Evolutionary conservation across 441 rosid species (phyloP).

Genomic region (Erysimum cheiri): DNA sequence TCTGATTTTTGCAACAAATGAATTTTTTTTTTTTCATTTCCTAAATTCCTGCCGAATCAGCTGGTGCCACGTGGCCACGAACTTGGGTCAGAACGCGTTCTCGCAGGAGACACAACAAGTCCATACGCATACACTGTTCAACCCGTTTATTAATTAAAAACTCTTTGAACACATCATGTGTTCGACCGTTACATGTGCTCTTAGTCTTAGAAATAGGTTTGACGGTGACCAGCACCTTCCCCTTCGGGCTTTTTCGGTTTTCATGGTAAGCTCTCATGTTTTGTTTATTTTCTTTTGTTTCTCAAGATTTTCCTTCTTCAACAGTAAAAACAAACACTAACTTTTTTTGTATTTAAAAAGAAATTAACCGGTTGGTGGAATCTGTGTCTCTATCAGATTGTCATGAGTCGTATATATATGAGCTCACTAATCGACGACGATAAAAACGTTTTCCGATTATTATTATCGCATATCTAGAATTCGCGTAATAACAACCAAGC

Average conservation of each 20-base stretch:
- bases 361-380: slow-evolving; percentile 11
- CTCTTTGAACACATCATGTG: too few species aligned
- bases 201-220: neutral
- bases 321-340: neutral
- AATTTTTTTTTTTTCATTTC: too few species aligned
- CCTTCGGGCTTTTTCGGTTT: neutral
- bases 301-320: neutral
- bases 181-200: too few species aligned
- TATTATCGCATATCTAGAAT: slow-evolving; percentile 1
- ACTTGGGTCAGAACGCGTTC: too few species aligned
- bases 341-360: neutral
- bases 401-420: slow-evolving; percentile 21
- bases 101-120: too few species aligned
- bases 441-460: slow-evolving; percentile 1
- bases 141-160: too few species aligned
- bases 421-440: slow-evolving; percentile 10
- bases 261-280: neutral
- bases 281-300: neutral
- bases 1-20: too few species aligned
- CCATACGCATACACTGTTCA: too few species aligned
- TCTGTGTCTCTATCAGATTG: slow-evolving; percentile 28
- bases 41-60: too few species aligned
- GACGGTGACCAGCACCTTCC: slow-evolving; percentile 25
- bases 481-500: slow-evolving; percentile 14
- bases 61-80: too few species aligned